Evolutionary conservation across 352 stramenopile genomes (phyloP), one percentile per base, ranked within the genome.

Genomic region (Pythium aquatile): DNA sequence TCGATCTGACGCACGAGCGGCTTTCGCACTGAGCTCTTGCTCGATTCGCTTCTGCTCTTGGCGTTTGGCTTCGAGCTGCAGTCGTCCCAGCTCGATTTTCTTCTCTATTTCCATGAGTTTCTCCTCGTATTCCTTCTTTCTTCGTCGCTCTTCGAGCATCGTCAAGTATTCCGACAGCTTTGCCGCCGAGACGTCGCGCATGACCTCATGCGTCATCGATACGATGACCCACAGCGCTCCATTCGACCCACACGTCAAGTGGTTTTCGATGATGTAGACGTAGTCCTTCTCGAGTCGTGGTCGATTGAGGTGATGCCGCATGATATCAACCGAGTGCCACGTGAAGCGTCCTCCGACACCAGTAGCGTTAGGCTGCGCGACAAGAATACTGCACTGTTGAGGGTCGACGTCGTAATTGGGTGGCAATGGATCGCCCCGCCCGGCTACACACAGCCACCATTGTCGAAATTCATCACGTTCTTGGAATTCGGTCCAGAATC

Each of bases 1-100:
- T 9, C 71, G 62, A 64, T 72, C 60, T 24, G 70, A 55, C 1
- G 63, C 69, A 6, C 65, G 63, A 9, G 69, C 76, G 32, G 72
- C 72, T 26, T 73, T 72, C 6, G 71, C 68, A 59, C 79, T 66
- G 11, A 88, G 65, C 68, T 84, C 69, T 55, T 81, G 66, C 47
- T 86, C 76, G 17, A 90, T 70, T 26, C 79, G 74, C 64, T 83
- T 77, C 59, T 91, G 79, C 59, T 91, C 85, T 46, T 82, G 70
- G 13, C 76, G 73, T 51, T 89, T 91, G 14, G 76, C 78, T 55
- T 85, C 83, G 3, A 90, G 65, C 42, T 77, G 58, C 1, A 88
- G 68, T 42, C 76, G 68, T 17, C 83, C 83, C 4, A 70, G 61
- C 61, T 87, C 77, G 32, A 91, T 81, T 48, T 87, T 91, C 30